These are phyloP conservation scores for Suhomyces kunorum DNA, from an alignment of 1,139 yeast genomes.

Conservation along the genomic window DNA sequence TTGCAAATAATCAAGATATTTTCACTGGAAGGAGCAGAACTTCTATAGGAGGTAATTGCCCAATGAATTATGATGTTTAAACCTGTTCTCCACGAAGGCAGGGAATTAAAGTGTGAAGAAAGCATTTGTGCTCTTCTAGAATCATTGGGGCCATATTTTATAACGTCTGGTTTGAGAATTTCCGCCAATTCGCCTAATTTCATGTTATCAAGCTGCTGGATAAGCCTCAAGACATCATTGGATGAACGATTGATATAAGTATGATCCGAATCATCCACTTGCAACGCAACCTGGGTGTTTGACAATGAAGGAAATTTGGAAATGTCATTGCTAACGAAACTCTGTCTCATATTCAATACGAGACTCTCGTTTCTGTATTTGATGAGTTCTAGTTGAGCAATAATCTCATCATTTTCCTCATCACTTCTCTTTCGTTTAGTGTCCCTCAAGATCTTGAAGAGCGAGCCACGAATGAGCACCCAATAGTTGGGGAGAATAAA, in stretches of 20 bases:
- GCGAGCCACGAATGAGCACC: conserved; percentile 55
- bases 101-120: conserved; percentile 1
- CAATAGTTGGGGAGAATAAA: conserved; percentile 80
- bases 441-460: conserved; percentile 35
- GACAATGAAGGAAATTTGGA: conserved; percentile 2
- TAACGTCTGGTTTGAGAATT: conserved; percentile 28
- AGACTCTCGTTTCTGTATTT: conserved; percentile 72
- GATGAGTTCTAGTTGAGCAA: conserved; percentile 59
- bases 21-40: conserved; percentile 30
- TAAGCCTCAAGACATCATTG: conserved; percentile 36
- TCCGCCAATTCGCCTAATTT: conserved; percentile 35
- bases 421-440: conserved; percentile 27
- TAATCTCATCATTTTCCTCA: conserved; percentile 33
- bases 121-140: not conserved
- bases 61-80: conserved; percentile 46
- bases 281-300: not conserved
- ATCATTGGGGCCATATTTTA: not conserved
- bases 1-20: conserved; percentile 41
- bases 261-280: conserved; percentile 14
- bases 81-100: conserved; percentile 41
- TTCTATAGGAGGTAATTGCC: conserved; percentile 49
- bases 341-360: conserved; percentile 47
- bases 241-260: conserved; percentile 28
- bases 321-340: not conserved
- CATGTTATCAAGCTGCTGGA: conserved; percentile 37